Evolutionary conservation across 1,284 basidiomycete species (phyloP).

Genomic region (Neonothopanus nambi): DNA sequence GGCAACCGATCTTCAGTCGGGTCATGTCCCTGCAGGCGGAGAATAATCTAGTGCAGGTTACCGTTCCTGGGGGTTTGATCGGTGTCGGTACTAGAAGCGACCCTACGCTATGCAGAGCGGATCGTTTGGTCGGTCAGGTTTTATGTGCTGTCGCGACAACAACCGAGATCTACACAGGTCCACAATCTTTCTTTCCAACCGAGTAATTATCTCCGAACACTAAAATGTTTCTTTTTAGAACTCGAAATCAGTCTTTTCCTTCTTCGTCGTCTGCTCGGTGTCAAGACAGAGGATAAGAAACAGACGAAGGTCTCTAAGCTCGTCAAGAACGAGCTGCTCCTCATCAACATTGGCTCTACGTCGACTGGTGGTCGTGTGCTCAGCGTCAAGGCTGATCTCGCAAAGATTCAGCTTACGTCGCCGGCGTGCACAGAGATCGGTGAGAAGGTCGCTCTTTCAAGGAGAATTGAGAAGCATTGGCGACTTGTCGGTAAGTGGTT

Average conservation of each 20-base stretch:
- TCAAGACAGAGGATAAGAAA: constrained; percentile 98
- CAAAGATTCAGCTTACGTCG: constrained; percentile 89
- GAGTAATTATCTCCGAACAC: neutral
- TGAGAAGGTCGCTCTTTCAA: constrained; percentile 92
- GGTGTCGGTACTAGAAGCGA: constrained; percentile 98
- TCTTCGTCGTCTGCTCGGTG: constrained; percentile 92
- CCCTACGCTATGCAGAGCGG: constrained; percentile 95
- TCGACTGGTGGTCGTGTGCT: constrained; percentile 92
- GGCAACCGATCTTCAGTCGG: constrained; percentile 90
- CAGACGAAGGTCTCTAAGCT: constrained; percentile 96
- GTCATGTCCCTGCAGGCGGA: constrained; percentile 94
- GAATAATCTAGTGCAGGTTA: constrained; percentile 92
- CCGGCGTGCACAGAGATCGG: constrained; percentile 94
- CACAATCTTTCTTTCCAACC: neutral
- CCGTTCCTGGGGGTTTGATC: constrained; percentile 96
- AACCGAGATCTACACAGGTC: constrained; percentile 91
- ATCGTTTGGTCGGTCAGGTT: constrained; percentile 96
- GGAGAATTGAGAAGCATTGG: constrained; percentile 98
- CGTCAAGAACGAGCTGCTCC: constrained; percentile 88
- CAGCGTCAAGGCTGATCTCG: constrained; percentile 89
- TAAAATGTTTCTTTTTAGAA: constrained; percentile 43
- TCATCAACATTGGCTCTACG: constrained; percentile 94
- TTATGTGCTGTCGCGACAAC: constrained; percentile 92
- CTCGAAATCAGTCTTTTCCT: constrained; percentile 92
- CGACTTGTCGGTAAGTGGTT: constrained; percentile 77